Evolutionary conservation across 1,139 yeast species (phyloP).

Genomic region (Pichia sp.): DNA sequence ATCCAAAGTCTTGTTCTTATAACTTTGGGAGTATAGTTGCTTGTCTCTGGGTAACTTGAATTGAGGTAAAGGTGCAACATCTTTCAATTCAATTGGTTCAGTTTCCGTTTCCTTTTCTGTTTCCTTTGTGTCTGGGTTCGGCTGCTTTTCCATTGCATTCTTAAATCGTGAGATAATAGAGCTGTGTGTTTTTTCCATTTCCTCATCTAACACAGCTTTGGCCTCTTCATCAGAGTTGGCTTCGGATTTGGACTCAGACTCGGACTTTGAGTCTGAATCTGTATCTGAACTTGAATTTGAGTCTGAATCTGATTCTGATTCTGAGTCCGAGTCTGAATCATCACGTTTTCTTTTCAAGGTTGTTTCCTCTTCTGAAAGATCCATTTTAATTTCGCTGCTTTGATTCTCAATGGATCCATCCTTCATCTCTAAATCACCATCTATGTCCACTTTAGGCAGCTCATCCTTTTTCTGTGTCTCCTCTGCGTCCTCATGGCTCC

Average conservation of each 20-base stretch:
- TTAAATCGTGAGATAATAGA: conserved; percentile 42
- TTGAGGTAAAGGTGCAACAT: conserved; percentile 79
- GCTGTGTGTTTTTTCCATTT: conserved; percentile 27
- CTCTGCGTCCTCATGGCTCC: background rate
- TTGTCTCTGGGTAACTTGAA: conserved; percentile 59
- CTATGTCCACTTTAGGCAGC: background rate
- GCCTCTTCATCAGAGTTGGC: background rate
- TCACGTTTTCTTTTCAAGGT: conserved; percentile 21
- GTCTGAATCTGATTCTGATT: conserved; percentile 11
- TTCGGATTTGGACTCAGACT: conserved; percentile 2
- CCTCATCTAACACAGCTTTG: background rate
- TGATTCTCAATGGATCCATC: conserved; percentile 11
- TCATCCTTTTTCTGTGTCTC: background rate
- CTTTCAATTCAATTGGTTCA: conserved; percentile 35
- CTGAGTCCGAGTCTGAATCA: conserved; percentile 8
- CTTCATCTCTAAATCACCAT: background rate
- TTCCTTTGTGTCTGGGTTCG: conserved; percentile 3
- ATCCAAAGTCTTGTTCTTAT: conserved; percentile 43
- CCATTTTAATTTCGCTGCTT: conserved; percentile 5
- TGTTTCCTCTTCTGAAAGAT: conserved; percentile 12
- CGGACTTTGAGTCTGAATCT: background rate
- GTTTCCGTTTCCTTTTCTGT: conserved; percentile 26
- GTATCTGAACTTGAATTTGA: conserved; percentile 13
- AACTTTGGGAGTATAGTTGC: conserved; percentile 36
- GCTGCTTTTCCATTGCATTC: conserved; percentile 32